Conservation (phyloP, 2,329 filamentous ascomycete species). For the Waltergamsia citrina region DNA sequence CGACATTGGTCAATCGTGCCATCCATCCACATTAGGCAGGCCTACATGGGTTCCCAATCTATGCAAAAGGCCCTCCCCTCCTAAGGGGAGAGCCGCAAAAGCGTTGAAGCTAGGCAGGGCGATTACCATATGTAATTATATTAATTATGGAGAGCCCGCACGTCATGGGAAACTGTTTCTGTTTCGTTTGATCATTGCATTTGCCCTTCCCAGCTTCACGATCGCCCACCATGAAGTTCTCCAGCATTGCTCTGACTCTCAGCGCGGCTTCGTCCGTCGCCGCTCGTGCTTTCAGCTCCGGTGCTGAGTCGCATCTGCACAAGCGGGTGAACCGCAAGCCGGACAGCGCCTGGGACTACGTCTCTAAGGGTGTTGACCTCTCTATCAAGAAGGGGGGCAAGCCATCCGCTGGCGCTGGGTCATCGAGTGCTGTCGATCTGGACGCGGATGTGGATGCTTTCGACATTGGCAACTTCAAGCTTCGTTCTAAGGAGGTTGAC, state of each 20-base stretch:
- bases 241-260: constrained; percentile 69
- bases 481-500: constrained; percentile 86
- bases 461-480: constrained; percentile 75
- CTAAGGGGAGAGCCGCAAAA: too few species aligned
- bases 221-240: constrained; percentile 73
- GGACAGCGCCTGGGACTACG: constrained; percentile 81
- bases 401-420: constrained; percentile 38
- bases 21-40: too few species aligned
- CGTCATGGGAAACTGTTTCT: too few species aligned
- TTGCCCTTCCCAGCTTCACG: too few species aligned
- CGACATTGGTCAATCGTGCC: too few species aligned
- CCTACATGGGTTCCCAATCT: too few species aligned
- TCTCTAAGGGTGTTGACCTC: constrained; percentile 77
- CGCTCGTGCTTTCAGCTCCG: constrained; percentile 20
- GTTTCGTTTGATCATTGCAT: too few species aligned
- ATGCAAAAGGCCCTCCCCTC: too few species aligned
- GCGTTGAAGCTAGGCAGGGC: too few species aligned
- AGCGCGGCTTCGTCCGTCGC: constrained; percentile 70
- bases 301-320: not conserved
- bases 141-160: too few species aligned
- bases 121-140: too few species aligned
- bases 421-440: not conserved
- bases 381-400: constrained; percentile 69
- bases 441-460: constrained; percentile 56
- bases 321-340: constrained; percentile 33